phyloP scores from a whole-genome alignment of 306 rosid species.

The Cucumis sativus region DNA sequence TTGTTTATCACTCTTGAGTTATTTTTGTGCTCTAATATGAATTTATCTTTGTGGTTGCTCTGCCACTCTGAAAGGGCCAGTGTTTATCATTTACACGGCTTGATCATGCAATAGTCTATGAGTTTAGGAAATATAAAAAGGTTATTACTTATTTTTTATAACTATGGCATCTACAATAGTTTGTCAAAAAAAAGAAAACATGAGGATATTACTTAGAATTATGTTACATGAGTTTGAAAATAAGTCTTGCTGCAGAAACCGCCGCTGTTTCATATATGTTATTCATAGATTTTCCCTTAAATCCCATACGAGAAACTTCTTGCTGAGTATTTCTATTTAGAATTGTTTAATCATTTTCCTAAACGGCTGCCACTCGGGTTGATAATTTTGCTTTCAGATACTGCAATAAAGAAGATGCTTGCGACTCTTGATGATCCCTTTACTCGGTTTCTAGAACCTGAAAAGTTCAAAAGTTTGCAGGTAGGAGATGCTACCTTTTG shows the following conservation, averaged over 20 bases:
- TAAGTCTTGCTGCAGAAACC: background rate
- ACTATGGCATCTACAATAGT: background rate
- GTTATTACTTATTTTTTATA: background rate
- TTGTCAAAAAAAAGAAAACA: too few relatives aligned
- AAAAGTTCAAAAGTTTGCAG: constrained; percentile 77
- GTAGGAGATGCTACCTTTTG: constrained; percentile 31
- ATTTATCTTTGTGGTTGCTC: background rate
- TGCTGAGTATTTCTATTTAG: background rate
- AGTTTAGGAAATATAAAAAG: background rate
- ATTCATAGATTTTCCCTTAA: too few relatives aligned
- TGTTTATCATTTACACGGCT: background rate
- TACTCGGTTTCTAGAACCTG: constrained; percentile 91
- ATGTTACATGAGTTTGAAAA: background rate
- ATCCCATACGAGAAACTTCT: too few relatives aligned
- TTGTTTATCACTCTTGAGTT: background rate
- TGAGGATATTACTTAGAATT: background rate
- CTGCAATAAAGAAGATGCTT: constrained; percentile 89
- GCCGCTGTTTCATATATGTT: background rate
- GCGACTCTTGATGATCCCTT: constrained; percentile 90
- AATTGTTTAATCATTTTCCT: constrained; percentile 5
- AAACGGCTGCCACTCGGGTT: constrained; percentile 1
- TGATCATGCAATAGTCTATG: background rate
- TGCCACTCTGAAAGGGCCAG: background rate
- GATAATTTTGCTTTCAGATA: constrained; percentile 36
- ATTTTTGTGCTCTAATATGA: background rate